phyloP scores from a whole-genome alignment of 2,329 filamentous ascomycete genomes.

The Diaporthe humulicola region DNA sequence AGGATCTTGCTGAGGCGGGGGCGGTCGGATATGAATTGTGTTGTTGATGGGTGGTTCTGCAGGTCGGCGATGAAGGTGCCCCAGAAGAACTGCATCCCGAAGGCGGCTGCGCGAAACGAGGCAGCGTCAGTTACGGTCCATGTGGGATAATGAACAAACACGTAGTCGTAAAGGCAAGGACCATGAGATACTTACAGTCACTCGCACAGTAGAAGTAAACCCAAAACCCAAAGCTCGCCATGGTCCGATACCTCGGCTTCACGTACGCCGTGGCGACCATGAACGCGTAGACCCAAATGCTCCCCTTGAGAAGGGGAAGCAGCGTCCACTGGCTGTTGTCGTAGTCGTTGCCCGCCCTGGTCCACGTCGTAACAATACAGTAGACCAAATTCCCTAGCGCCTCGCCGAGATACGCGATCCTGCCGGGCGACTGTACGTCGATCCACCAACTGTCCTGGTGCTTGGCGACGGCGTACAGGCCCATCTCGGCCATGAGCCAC shows the following conservation, averaged over 20 bases:
- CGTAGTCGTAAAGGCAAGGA: conserved; percentile 20
- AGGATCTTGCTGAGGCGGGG: conserved; percentile 59
- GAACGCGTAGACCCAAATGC: conserved; percentile 67
- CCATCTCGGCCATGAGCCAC: conserved; percentile 67
- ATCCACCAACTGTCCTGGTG: conserved; percentile 73
- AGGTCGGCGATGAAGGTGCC: conserved; percentile 74
- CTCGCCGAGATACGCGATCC: conserved; percentile 53
- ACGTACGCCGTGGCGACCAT: conserved; percentile 65
- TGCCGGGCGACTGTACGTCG: conserved; percentile 60
- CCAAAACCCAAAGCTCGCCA: conserved; percentile 59
- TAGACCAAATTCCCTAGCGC: conserved; percentile 59
- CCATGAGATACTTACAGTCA: conserved; percentile 46
- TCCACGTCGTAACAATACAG: conserved; percentile 66
- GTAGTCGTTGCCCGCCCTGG: conserved; percentile 62
- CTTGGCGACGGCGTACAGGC: conserved; percentile 68
- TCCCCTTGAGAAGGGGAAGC: conserved; percentile 66
- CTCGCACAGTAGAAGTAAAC: conserved; percentile 62
- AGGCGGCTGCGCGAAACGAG: conserved; percentile 51
- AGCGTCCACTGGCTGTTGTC: conserved; percentile 72
- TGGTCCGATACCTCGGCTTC: conserved; percentile 62
- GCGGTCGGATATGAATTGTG: conserved; percentile 60
- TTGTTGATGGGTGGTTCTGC: conserved; percentile 63
- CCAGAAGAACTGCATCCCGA: conserved; percentile 71
- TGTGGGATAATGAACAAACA: background rate
- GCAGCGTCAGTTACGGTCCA: conserved; percentile 34